Conservation (phyloP, 495 filamentous ascomycete species). For the Hypoxylon crocopeplum region DNA sequence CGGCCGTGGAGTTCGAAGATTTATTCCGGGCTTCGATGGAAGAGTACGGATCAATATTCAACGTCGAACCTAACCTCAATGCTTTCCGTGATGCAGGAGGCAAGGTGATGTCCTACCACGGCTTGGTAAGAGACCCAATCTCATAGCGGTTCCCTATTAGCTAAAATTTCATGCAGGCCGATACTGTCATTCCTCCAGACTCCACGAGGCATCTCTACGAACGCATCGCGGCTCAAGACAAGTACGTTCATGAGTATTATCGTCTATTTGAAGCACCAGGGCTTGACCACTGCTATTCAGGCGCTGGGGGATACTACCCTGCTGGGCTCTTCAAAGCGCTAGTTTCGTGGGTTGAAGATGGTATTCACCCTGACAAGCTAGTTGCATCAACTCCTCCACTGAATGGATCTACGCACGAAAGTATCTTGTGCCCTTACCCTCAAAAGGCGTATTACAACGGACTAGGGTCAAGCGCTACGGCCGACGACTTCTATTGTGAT, state of each 20-base stretch:
- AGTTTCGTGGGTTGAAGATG: slow-evolving; percentile 53
- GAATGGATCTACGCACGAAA: slow-evolving; percentile 6
- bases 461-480: neutral
- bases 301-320: slow-evolving; percentile 33
- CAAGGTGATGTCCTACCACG: slow-evolving; percentile 53
- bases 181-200: slow-evolving; percentile 39
- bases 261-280: slow-evolving; percentile 47
- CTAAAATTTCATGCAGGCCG: slow-evolving; percentile 16
- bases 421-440: slow-evolving; percentile 35
- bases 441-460: slow-evolving; percentile 22
- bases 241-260: slow-evolving; percentile 36
- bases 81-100: slow-evolving; percentile 43
- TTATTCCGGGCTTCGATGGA: slow-evolving; percentile 38
- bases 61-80: slow-evolving; percentile 45
- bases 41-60: slow-evolving; percentile 41
- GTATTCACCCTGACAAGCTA: slow-evolving; percentile 40
- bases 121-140: slow-evolving; percentile 16
- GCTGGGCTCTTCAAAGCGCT: slow-evolving; percentile 39
- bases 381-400: slow-evolving; percentile 17
- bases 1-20: slow-evolving; percentile 5
- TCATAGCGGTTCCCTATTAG: neutral
- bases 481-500: slow-evolving; percentile 3
- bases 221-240: slow-evolving; percentile 33
- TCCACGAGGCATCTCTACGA: slow-evolving; percentile 40
- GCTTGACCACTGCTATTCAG: slow-evolving; percentile 40